Evolutionary conservation across 2,329 filamentous ascomycete species (phyloP).

Genomic region (Lachnellula hyalina): DNA sequence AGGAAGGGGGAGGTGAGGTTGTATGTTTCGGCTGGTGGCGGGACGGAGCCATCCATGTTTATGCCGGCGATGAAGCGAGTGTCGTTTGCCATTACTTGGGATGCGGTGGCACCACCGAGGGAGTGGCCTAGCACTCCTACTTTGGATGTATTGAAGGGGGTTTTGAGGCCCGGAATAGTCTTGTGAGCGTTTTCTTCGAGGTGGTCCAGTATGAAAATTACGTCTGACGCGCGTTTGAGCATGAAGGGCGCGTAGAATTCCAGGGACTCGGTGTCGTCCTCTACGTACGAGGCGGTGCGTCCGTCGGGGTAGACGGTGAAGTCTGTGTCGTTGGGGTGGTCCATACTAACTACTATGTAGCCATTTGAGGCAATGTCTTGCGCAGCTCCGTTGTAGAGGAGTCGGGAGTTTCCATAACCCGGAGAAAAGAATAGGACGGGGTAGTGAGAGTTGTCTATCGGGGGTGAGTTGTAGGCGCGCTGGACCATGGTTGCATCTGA

Average conservation of each 20-base stretch:
- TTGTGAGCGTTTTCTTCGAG: slow-evolving; percentile 3
- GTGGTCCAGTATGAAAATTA: slow-evolving; percentile 14
- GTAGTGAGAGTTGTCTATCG: background rate
- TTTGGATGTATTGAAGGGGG: background rate
- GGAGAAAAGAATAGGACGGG: slow-evolving; percentile 31
- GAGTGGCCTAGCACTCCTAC: slow-evolving; percentile 18
- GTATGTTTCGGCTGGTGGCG: slow-evolving; percentile 20
- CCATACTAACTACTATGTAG: slow-evolving; percentile 30
- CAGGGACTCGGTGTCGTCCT: background rate
- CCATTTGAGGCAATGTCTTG: slow-evolving; percentile 30
- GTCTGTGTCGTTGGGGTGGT: slow-evolving; percentile 30
- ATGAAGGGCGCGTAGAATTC: slow-evolving; percentile 3
- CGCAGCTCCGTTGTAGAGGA: slow-evolving; percentile 26
- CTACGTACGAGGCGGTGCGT: background rate
- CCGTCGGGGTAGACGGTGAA: slow-evolving; percentile 31
- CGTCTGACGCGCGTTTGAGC: slow-evolving; percentile 12
- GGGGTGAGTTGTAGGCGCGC: slow-evolving; percentile 9
- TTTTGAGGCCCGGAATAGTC: slow-evolving; percentile 4
- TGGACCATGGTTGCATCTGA: slow-evolving; percentile 1
- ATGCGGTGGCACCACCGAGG: slow-evolving; percentile 31
- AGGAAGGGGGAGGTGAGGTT: slow-evolving; percentile 30
- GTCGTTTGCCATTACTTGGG: slow-evolving; percentile 27
- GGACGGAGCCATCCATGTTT: slow-evolving; percentile 34
- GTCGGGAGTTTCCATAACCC: slow-evolving; percentile 23
- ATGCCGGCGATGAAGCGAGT: slow-evolving; percentile 30